phyloP scores from a whole-genome alignment of 2,329 filamentous ascomycete genomes.

The Elsinoe perseae region DNA sequence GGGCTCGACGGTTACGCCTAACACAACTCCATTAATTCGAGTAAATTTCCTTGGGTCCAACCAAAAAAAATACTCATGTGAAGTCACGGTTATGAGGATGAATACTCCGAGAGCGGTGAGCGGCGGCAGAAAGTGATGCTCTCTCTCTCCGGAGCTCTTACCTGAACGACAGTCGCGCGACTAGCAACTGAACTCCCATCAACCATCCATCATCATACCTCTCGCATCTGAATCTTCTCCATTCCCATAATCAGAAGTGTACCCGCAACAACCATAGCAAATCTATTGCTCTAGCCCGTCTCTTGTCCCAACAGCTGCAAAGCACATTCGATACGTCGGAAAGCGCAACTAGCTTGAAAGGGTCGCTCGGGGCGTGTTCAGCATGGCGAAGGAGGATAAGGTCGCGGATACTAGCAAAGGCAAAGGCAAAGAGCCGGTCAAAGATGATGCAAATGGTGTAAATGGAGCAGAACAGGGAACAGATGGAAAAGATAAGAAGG shows the following conservation, averaged over 20 bases:
- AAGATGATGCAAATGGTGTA: conserved; percentile 43
- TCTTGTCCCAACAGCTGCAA: neutral
- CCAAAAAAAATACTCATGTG: neutral
- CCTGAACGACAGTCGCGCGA: conserved; percentile 11
- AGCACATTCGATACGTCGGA: neutral
- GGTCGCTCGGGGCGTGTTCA: conserved; percentile 33
- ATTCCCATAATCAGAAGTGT: conserved; percentile 21
- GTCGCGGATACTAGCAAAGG: conserved; percentile 83
- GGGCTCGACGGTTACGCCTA: no score
- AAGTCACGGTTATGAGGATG: conserved; percentile 2
- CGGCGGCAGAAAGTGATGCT: conserved; percentile 12
- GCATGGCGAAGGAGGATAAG: conserved; percentile 85
- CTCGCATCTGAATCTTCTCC: conserved; percentile 24
- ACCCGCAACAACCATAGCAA: no score
- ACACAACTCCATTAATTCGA: no score
- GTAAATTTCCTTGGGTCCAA: no score
- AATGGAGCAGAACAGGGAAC: conserved; percentile 52
- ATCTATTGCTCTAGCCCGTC: no score
- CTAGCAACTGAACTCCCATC: neutral
- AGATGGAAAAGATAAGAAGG: conserved; percentile 68
- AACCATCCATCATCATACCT: conserved; percentile 17
- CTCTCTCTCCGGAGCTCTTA: conserved; percentile 4
- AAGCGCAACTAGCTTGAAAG: neutral
- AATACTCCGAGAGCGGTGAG: conserved; percentile 18
- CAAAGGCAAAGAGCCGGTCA: conserved; percentile 74